Base-by-base conservation (phyloP, 2,329 filamentous ascomycete species). In the Zymoseptoria pseudotritici region DNA sequence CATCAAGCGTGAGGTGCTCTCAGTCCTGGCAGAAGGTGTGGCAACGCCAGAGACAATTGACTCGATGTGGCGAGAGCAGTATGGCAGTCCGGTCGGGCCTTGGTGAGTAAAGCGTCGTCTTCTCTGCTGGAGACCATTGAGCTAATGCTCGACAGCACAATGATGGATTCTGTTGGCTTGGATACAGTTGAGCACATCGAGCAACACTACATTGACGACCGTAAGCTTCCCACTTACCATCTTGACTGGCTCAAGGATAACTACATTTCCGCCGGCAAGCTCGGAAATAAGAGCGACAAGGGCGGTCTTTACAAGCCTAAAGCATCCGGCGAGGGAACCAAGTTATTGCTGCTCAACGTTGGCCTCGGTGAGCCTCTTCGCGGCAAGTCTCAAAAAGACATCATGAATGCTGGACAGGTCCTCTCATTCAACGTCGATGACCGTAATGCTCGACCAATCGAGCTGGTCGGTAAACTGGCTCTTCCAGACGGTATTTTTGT, bases 161-260 rank as follows among this genome's bases (percentile, higher is more conserved):
- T 76, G 66, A 81, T 82, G 79, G 78, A 81, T 60, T 70, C 71
- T 8, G 77, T 83, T 21, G 81, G 80, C 0, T 71, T 83, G 0
- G 81, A 84, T 57, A 83, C 80, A 0, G 79, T 83, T 2, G 73
- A 77, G 0, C 76, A 80, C 55, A 83, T 84, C 56, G 81, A 84
- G 61, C 64, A 77, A 26, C 78, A 83, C 61, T 83, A 84, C 65
- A 73, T 83, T 58, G 63, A 75, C 2, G 81, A 83, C 65, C 77
- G 81, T 3, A 73, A 75, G 0, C 71, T 83, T 0, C 66, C 73
- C 1, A 56, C 70, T 0, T 69, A 69, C 2, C 71, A 75, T 0
- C 72, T 81, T 11, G 72, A 80, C 58, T 83, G 72, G 61, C 69
- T 83, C 2, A 69, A 75, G 19, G 69, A 72, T 5, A 71, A 76